Conservation (phyloP, 805 yeast species). For the Kregervanrija delftensis region DNA sequence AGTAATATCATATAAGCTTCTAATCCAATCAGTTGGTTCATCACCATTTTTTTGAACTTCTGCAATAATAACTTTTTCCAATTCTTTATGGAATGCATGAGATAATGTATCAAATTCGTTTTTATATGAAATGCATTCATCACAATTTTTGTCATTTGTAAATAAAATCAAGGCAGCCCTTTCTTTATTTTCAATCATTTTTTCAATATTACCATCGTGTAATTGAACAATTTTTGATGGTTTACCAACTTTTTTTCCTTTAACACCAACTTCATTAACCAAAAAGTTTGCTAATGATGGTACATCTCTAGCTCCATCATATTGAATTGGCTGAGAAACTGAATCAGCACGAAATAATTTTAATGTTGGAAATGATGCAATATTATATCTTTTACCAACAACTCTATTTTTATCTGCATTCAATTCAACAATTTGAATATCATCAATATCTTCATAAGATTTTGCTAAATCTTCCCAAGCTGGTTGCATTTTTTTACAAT, state of each 20-base stretch:
- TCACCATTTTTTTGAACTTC: constrained; percentile 41
- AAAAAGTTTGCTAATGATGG: constrained; percentile 46
- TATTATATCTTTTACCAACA: constrained; percentile 42
- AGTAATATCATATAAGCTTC: constrained; percentile 34
- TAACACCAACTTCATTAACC: constrained; percentile 29
- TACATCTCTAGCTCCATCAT: constrained; percentile 45
- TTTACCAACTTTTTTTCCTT: constrained; percentile 10
- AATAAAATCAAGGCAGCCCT: constrained; percentile 48
- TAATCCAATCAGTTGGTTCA: constrained; percentile 36
- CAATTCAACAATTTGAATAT: constrained; percentile 35
- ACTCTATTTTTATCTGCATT: constrained; percentile 55
- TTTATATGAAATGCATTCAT: constrained; percentile 45
- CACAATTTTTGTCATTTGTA: constrained; percentile 35
- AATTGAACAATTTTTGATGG: constrained; percentile 20
- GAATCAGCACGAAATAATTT: constrained; percentile 47
- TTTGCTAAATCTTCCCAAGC: constrained; percentile 29
- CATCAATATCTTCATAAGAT: constrained; percentile 14
- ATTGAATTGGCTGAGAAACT: constrained; percentile 43
- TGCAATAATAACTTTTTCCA: constrained; percentile 34
- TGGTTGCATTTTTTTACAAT: constrained; percentile 55
- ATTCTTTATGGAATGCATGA: constrained; percentile 34
- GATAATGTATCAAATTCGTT: constrained; percentile 49
- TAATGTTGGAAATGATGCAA: constrained; percentile 62
- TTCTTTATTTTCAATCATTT: constrained; percentile 21
- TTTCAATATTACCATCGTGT: constrained; percentile 24